Conservation (phyloP, 2,329 filamentous ascomycete genomes). For the Emericellopsis cladophorae region DNA sequence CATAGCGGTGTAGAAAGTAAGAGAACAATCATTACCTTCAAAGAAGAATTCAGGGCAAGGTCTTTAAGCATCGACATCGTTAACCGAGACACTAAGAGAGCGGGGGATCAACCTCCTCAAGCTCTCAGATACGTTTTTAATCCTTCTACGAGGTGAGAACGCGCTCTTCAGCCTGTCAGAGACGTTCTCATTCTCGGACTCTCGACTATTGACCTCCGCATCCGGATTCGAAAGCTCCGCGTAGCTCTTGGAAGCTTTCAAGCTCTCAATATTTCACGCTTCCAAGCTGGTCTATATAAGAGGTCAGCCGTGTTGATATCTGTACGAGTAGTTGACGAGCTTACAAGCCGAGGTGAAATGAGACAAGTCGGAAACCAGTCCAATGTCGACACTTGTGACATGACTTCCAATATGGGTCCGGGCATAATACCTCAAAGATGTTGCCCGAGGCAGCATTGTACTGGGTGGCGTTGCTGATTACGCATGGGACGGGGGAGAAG, state of each 20-base stretch:
- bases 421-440: slow-evolving; percentile 5
- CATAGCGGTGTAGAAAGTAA: too few relatives aligned
- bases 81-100: background rate
- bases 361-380: slow-evolving; percentile 6
- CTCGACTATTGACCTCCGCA: too few relatives aligned
- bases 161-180: too few relatives aligned
- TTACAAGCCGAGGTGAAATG: slow-evolving; percentile 5
- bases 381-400: slow-evolving; percentile 4
- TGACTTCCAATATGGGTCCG: background rate
- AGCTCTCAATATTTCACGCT: too few relatives aligned
- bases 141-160: too few relatives aligned
- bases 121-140: too few relatives aligned
- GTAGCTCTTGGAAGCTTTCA: too few relatives aligned
- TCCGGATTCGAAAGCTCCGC: too few relatives aligned
- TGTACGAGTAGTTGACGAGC: slow-evolving; percentile 3
- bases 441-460: slow-evolving; percentile 8
- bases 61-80: slow-evolving; percentile 2
- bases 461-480: slow-evolving; percentile 6
- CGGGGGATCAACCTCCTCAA: slow-evolving; percentile 1
- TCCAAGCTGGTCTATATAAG: background rate
- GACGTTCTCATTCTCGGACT: too few relatives aligned
- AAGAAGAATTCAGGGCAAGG: slow-evolving; percentile 2
- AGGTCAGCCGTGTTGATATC: slow-evolving; percentile 5
- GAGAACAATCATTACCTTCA: too few relatives aligned
- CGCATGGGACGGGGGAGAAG: too few relatives aligned